Base-by-base conservation (phyloP, 2,329 filamentous ascomycete species). In the Knoxdaviesia capensis region DNA sequence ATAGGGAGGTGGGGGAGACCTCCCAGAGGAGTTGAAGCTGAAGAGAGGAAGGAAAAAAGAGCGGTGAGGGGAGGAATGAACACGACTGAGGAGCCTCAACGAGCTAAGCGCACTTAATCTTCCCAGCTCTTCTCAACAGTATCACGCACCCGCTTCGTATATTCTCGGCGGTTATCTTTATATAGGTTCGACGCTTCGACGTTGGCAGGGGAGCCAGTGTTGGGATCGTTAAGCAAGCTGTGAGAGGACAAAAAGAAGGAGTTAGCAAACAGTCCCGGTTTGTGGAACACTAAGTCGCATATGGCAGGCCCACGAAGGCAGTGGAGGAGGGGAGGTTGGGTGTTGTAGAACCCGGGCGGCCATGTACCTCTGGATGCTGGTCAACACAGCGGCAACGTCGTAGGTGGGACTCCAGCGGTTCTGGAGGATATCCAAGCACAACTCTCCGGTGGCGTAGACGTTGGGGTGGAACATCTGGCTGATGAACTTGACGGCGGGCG, bases 51-150 rank as follows among this genome's bases (percentile, higher is more conserved):
- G 20, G 20, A 20, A 20, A 20, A 20, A 20, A 20, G 20, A 20
- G 20, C 20, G 20, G 20, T 20, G 20, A 2, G 20, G 3, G 20
- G 20, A 20, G 20, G 20, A 20, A 20, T 20, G 20, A 20, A 20
- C 20, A 20, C 20, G 20, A 20, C 20, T 20, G 20, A 20, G 20
- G 20, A 20, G 3, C 20, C 3, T 3, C 20, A 20, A 20, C 20
- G 20, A 20, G 20, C 20, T 20, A 20, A 20, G 2, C 31, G 7
- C 9, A 10, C 37, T 57, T 52, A 93, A 54, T 94, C 88, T 48
- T 96, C 90, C 90, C 90, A 98, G 65, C 88, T 96, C 74, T 94
- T 96, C 68, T 98, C 90, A 10, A 98, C 90, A 0, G 88, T 94
- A 65, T 96, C 90, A 39, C 86, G 71, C 37, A 98, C 90, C 11